Evolutionary conservation across 139 green algal genomes (phyloP), one percentile per base, ranked within the genome.

Genomic region (Asterochloris sp.): DNA sequence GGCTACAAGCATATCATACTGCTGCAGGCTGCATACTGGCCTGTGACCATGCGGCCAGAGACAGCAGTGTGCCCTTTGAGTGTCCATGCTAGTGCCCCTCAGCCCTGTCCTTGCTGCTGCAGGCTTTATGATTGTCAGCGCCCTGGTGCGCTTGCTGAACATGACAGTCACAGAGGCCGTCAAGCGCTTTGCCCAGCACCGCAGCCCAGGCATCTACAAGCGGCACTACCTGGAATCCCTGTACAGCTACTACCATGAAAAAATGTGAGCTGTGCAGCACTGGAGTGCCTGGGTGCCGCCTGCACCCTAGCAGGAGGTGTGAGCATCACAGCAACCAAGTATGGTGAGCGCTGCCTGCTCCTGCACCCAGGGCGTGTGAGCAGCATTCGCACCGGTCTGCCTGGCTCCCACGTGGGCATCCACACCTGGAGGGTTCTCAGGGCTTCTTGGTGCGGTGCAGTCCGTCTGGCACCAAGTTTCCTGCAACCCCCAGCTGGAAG

Each of bases 121-220:
- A 85, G 94, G 96, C 8, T 95, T 86, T 83, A 92, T 96, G 88
- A 90, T 96, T 66, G 85, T 83, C 23, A 88, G 88, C 62, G 91
- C 87, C 63, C 81, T 96, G 62, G 75, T 92, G 74, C 84, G 92
- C 64, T 63, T 84, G 9, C 21, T 83, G 26, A 78, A 76, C 62
- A 88, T 87, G 63, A 86, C 54, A 11, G 85, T 94, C 19, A 79
- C 84, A 23, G 83, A 94, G 10, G 86, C 85, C 0, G 16, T 98
- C 9, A 62, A 81, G 17, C 24, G 71, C 16, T 99, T 99, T 86
- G 88, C 91, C 0, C 71, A 85, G n/a, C 66, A 82, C 11, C 91
- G 97, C 0, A 84, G 92, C 0, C 96, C 96, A 0, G 97, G 97
- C 80, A 99, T 99, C 83, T 99, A 99, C 91, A 99, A 99, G 91